Evolutionary conservation across 352 stramenopile species (phyloP), one percentile per base, ranked within the genome.

Genomic region (Nothophytophthora sp.): DNA sequence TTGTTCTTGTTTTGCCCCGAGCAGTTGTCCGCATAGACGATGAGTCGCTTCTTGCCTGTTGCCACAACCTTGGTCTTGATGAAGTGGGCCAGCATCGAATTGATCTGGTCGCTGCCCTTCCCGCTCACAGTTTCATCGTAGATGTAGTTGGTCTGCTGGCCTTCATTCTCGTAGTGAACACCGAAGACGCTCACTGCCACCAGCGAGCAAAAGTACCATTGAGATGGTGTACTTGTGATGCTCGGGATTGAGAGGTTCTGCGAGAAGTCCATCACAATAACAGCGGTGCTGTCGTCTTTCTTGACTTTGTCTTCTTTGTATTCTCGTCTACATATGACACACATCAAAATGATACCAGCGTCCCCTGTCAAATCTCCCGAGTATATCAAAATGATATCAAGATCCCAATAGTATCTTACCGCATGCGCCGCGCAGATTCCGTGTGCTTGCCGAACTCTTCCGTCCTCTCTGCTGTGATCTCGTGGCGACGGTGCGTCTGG

Each of bases 171-270:
- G 22, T 42, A 41, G 43, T 61, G 54, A 11, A 60, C 44, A 3
- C 55, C 38, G 5, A 70, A 70, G 5, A 68, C 23, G 27, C 45
- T 62, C 1, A 59, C 38, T 4, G 24, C 12, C 18, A 32, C 24
- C 0, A 70, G 30, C 6, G 50, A 61, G 3, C 52, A 4, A 18
- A 66, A 60, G 28, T 62, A 66, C 45, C 39, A 70, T 22, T 46
- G 35, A 2, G 35, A 44, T 7, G 47, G 47, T 10, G 51, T 63
- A 4, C 1, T 47, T 4, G 40, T 15, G 7, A 50, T 20, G 16
- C 37, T 55, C 7, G 51, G 48, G 7, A 68, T 15, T 3, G 47
- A 55, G 13, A 68, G 13, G 8, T 68, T 63, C n/a, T 68, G 59
- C 6, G 23, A 42, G 33, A 40, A 60, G 28, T 63, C 32, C 16